Base-by-base conservation (phyloP, 1,284 basidiomycete species). In the Boletus calvinii region DNA sequence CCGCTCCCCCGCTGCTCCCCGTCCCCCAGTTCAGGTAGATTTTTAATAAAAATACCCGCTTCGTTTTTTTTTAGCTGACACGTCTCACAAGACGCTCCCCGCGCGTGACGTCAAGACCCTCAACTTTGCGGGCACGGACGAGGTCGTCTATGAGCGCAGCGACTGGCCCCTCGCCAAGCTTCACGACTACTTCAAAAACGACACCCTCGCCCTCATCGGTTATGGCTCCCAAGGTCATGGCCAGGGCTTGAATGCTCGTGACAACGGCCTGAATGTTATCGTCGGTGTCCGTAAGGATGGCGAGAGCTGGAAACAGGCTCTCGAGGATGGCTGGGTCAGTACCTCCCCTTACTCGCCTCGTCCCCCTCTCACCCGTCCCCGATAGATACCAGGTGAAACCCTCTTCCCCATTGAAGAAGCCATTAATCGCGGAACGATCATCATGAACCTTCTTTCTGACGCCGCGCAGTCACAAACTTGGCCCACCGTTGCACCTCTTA, bases 221-320 rank as follows among this genome's bases (percentile, higher is more conserved):
- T 99, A 99, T 73, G 97, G 97, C 61, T 98, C 97, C n/a, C 92
- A 94, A 77, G 95, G 95, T 49, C 96, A 99, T 74, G 97, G 95
- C 43, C 97, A 99, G 77, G 95, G 95, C 65, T 79, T 99, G 72
- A 99, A 99, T 74, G 94, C 96, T 56, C 94, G 97, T 68, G 97
- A 99, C 83, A 95, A 99, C 67, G 97, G 97, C 61, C 77, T 99
- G 62, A 99, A 98, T 67, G 95, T 99, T 75, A 93, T 99, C 63
- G 87, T 99, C 70, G 97, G 97, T 82, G 97, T 99, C 62, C 93
- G 97, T 65, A 90, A 98, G 76, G 87, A 87, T 62, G 97, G 97
- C 54, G 92, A 94, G 79, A 91, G 87, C 68, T 99, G 97, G 97
- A 92, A 81, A 73, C 91, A 98, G 75, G 97, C 97, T 50, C 73